A percentile compares a stretch with the other conserved stretches of the same genome.
Evolutionary conservation across 768 basidiomycete species (phyloP).

Genomic region (Strobilomyces echinocephalus): DNA sequence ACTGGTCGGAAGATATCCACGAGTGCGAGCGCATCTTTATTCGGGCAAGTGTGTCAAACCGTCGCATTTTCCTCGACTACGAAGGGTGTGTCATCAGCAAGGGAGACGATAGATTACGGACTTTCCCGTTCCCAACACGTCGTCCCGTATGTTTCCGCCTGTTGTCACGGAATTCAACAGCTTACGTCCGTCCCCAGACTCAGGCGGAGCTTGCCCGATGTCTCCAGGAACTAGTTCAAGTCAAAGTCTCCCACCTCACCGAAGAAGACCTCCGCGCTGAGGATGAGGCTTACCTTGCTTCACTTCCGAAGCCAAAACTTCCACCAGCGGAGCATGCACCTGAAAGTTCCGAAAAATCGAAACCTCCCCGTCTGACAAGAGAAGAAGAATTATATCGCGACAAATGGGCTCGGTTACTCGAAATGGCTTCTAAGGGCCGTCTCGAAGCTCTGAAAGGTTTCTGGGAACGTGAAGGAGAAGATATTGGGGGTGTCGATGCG

Average conservation of each 20-base stretch:
- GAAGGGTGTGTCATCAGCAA: constrained; percentile 74
- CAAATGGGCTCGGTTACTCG: constrained; percentile 78
- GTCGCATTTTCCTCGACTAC: constrained; percentile 86
- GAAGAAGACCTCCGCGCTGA: constrained; percentile 79
- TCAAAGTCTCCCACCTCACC: constrained; percentile 82
- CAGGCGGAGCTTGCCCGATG: constrained; percentile 87
- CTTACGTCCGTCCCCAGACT: constrained; percentile 48
- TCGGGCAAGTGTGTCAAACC: constrained; percentile 82
- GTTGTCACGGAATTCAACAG: neutral
- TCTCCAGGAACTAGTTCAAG: constrained; percentile 76
- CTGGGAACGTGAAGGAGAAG: constrained; percentile 63
- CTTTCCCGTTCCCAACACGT: constrained; percentile 94
- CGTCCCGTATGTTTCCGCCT: constrained; percentile 61
- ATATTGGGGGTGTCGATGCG: constrained; percentile 56
- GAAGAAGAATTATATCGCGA: constrained; percentile 79
- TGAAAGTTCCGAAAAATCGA: constrained; percentile 41
- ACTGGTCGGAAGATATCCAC: constrained; percentile 60
- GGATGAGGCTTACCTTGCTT: constrained; percentile 86
- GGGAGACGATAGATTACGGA: constrained; percentile 77
- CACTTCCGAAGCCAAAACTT: constrained; percentile 76
- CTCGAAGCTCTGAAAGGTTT: constrained; percentile 77
- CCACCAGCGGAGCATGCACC: constrained; percentile 36
- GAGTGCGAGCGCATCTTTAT: constrained; percentile 91
- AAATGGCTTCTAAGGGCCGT: constrained; percentile 85
- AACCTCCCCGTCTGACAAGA: constrained; percentile 59